Percentiles rank a stretch among this genome's conserved stretches.
phyloP scores from a whole-genome alignment of 1,284 basidiomycete genomes.

The Ustilago loliicola region DNA sequence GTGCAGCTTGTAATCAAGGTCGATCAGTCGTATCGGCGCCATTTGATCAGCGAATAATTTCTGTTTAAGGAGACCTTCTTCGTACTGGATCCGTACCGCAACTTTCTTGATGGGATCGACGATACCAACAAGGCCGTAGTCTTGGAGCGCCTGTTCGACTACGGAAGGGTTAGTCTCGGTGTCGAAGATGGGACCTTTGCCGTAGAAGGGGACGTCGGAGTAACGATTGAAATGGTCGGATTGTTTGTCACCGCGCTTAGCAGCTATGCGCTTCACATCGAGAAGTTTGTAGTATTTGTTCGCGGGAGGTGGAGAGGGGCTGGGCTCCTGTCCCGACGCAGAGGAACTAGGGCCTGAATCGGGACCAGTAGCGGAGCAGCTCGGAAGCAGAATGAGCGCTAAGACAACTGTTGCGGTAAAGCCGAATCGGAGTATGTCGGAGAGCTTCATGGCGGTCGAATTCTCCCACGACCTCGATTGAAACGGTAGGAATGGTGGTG shows the following conservation, averaged over 20 bases:
- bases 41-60: not conserved
- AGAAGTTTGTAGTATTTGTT: not conserved
- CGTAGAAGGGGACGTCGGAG: constrained; percentile 4
- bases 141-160: constrained; percentile 15
- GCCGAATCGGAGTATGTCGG: not conserved
- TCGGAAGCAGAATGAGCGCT: constrained; percentile 1
- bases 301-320: not conserved
- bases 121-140: constrained; percentile 1
- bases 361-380: not conserved
- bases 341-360: not conserved
- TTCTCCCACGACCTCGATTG: not conserved
- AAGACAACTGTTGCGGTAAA: not conserved
- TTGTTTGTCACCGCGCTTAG: no score
- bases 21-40: not conserved
- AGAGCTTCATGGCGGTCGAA: not conserved
- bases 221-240: no score
- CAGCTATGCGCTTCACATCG: not conserved
- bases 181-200: not conserved
- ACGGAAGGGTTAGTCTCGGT: not conserved
- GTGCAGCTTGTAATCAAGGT: constrained; percentile 6
- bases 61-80: not conserved
- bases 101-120: not conserved
- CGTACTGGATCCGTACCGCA: not conserved
- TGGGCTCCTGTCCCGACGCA: not conserved
- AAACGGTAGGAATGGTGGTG: not conserved